These are phyloP conservation scores for Paspalum vaginatum DNA, from an alignment of 176 grass and related monocot genomes.

Conservation along the genomic window DNA sequence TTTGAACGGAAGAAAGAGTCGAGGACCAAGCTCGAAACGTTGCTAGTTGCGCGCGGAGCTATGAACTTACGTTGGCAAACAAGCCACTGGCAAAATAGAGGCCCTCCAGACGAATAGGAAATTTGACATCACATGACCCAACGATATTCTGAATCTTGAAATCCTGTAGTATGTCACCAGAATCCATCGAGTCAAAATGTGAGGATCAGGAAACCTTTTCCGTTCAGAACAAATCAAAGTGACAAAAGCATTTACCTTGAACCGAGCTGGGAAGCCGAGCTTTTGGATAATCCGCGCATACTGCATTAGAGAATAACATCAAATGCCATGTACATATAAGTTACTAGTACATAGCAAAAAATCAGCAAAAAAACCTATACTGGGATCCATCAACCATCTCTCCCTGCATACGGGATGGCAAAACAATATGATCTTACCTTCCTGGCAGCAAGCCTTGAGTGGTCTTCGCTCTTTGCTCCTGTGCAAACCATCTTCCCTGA, in stretches of 20 bases:
- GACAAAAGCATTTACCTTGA: conserved; percentile 59
- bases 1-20: background rate
- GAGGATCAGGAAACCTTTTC: background rate
- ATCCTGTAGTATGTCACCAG: conserved; percentile 53
- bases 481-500: conserved; percentile 97
- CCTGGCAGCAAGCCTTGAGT: conserved; percentile 62
- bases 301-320: conserved; percentile 39
- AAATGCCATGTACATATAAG: conserved; percentile 7
- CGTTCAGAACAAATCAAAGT: background rate
- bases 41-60: background rate
- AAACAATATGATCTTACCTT: conserved; percentile 42
- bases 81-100: conserved; percentile 57
- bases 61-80: conserved; percentile 69
- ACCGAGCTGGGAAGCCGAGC: conserved; percentile 72
- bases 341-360: background rate
- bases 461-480: conserved; percentile 78
- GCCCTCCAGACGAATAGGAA: conserved; percentile 78
- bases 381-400: conserved; percentile 4
- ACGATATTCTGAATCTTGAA: conserved; percentile 97
- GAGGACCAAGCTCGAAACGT: background rate
- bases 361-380: background rate
- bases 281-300: conserved; percentile 90
- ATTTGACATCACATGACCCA: conserved; percentile 83
- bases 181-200: conserved; percentile 6
- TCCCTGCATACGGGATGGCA: background rate